Evolutionary conservation across 257 asterid species (phyloP).

Genomic region (Petrea volubilis): DNA sequence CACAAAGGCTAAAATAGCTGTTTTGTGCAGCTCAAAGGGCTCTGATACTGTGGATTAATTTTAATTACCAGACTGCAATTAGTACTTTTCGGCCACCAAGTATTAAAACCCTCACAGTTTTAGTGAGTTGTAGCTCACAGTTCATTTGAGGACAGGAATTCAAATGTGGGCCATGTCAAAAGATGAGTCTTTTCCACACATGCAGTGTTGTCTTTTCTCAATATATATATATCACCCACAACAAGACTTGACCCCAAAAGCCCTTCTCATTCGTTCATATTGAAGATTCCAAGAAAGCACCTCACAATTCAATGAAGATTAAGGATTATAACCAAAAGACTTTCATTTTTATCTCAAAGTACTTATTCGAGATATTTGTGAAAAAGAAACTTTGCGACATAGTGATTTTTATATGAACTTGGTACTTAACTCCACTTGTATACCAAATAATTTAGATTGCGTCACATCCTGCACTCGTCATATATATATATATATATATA

Average conservation of each 20-base stretch:
- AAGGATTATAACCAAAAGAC: background rate
- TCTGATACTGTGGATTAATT: constrained; percentile 5
- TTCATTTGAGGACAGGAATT: constrained; percentile 59
- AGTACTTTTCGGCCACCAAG: constrained; percentile 24
- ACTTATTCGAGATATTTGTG: too few species aligned
- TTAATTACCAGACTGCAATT: constrained; percentile 28
- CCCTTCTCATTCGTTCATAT: background rate
- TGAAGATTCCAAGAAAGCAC: constrained; percentile 2
- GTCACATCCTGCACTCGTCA: too few species aligned
- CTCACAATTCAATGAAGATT: constrained; percentile 23
- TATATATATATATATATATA: too few species aligned
- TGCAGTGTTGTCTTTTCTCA: constrained; percentile 46
- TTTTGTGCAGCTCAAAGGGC: constrained; percentile 15
- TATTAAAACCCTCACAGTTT: constrained; percentile 12
- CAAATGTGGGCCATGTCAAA: constrained; percentile 61
- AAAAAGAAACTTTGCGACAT: too few species aligned
- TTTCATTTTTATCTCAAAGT: too few species aligned
- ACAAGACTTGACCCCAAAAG: constrained; percentile 19
- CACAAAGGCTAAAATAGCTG: constrained; percentile 23
- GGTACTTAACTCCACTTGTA: too few species aligned
- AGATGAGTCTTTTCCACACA: constrained; percentile 52
- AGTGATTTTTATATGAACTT: too few species aligned
- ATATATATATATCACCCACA: constrained; percentile 37
- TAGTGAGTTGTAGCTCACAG: constrained; percentile 27
- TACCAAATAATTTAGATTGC: too few species aligned